Base-by-base conservation (phyloP, 1,284 basidiomycete species). In the Malassezia globosa region DNA sequence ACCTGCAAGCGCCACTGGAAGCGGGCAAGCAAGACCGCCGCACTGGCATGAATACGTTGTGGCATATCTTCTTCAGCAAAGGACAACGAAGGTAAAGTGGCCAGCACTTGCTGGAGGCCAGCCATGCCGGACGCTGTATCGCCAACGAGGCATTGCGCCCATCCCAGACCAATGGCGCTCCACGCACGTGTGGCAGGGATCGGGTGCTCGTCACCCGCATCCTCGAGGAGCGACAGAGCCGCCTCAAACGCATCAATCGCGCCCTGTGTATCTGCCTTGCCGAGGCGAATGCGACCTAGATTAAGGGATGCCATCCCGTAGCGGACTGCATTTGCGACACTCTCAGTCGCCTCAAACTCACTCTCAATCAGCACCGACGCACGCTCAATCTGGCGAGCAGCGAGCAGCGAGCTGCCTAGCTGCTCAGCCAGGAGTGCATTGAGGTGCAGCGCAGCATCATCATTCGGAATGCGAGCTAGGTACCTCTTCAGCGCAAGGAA, bases 271-370 rank as follows among this genome's bases (percentile, higher is more conserved):
- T 84, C 77, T 3, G 75, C 74, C 0, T 76, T 66, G 0, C 82
- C 76, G 8, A 95, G 75, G 10, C 80, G 77, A 21, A 95, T 73
- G 14, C 94, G 79, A 0, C 83, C 94, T 6, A 89, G 74, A 55
- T 87, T 95, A 27, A 79, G 75, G 53, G 88, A 84, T 0, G 89
- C 86, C 25, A 89, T 80, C 6, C 81, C 81, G 68, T 85, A 99
- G 53, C 80, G 81, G 22, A 77, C 74, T 69, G 95, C 92, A 14
- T 86, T 79, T 16, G 76, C 73, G 0, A 80, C 66, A 42, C 85
- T 83, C 68, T 99, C 94, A 1, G 79, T 80, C 43, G 82, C 80
- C 70, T 97, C 94, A 72, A 95, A 99, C 24, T 80, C 77, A 2
- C 81, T 77, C 72, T 97, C 94, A 19, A 97, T 75, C 11, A 90